Evolutionary conservation across 352 stramenopile genomes (phyloP).

Genomic region (Bremia lactucae): DNA sequence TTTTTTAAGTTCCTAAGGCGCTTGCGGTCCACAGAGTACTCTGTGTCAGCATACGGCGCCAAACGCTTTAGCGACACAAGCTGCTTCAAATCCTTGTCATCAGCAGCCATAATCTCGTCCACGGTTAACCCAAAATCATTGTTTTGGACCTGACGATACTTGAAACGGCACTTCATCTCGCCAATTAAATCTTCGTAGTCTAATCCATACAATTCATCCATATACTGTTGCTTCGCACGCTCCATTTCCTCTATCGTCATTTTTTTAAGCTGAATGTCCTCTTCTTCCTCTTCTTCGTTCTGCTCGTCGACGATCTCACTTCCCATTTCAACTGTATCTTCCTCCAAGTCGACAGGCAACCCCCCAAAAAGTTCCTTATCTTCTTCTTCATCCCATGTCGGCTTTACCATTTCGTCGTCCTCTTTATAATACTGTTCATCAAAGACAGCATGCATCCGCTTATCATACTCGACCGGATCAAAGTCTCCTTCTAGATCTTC

Average conservation of each 20-base stretch:
- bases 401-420: slow-evolving; percentile 61
- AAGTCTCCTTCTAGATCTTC: slow-evolving; percentile 91
- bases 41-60: slow-evolving; percentile 88
- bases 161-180: slow-evolving; percentile 95
- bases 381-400: slow-evolving; percentile 71
- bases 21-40: slow-evolving; percentile 64
- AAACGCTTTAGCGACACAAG: slow-evolving; percentile 96
- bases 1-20: slow-evolving; percentile 72
- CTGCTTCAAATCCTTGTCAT: slow-evolving; percentile 93
- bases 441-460: slow-evolving; percentile 94
- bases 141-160: slow-evolving; percentile 91
- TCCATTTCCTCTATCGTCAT: slow-evolving; percentile 56
- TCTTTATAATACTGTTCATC: slow-evolving; percentile 97
- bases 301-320: too few relatives aligned
- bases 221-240: slow-evolving; percentile 85
- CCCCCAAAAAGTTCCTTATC: slow-evolving; percentile 79
- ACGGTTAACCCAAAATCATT: slow-evolving; percentile 96
- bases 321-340: slow-evolving; percentile 26
- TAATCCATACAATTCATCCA: slow-evolving; percentile 96
- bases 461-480: slow-evolving; percentile 94
- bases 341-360: slow-evolving; percentile 53
- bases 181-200: slow-evolving; percentile 99
- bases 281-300: slow-evolving; percentile 22
- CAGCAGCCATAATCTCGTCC: slow-evolving; percentile 95
- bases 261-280: slow-evolving; percentile 32